Percentiles rank a stretch among this genome's conserved stretches.
Evolutionary conservation across 345 rosid genomes (phyloP).

Genomic region (Salix suchowensis): DNA sequence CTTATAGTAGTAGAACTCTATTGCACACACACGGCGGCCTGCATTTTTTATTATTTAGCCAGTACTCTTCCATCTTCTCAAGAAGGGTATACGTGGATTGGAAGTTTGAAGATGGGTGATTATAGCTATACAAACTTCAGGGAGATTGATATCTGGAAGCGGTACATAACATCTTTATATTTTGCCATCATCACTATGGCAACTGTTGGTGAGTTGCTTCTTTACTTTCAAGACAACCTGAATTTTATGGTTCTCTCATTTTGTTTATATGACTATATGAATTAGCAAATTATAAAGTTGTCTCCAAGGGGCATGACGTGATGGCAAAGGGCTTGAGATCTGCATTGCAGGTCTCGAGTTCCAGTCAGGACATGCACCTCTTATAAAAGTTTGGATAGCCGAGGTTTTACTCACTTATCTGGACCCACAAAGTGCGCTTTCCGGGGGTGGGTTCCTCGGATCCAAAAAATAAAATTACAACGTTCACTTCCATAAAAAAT

Average conservation of each 20-base stretch:
- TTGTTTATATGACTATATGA: background rate
- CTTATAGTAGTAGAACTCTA: slow-evolving; percentile 72
- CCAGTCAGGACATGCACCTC: too few relatives aligned
- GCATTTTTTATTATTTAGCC: slow-evolving; percentile 82
- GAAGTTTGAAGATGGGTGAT: slow-evolving; percentile 76
- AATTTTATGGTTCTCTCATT: background rate
- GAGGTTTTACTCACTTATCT: too few relatives aligned
- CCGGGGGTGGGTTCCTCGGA: too few relatives aligned
- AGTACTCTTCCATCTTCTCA: slow-evolving; percentile 59
- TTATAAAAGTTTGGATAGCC: fast-evolving
- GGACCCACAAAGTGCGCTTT: too few relatives aligned
- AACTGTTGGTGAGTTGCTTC: slow-evolving; percentile 61
- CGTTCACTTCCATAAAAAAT: background rate
- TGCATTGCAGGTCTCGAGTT: too few relatives aligned
- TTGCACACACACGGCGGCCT: slow-evolving; percentile 87
- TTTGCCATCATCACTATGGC: slow-evolving; percentile 90
- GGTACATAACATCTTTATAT: slow-evolving; percentile 73
- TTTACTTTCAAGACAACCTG: background rate
- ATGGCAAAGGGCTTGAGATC: too few relatives aligned
- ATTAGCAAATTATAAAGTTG: background rate
- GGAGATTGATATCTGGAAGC: slow-evolving; percentile 70
- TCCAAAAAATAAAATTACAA: background rate
- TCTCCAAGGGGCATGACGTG: too few relatives aligned
- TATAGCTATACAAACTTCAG: slow-evolving; percentile 67
- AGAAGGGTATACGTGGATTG: slow-evolving; percentile 88